Conservation (phyloP, 208 protist species). For the Blastocrithidia nonstop region DNA sequence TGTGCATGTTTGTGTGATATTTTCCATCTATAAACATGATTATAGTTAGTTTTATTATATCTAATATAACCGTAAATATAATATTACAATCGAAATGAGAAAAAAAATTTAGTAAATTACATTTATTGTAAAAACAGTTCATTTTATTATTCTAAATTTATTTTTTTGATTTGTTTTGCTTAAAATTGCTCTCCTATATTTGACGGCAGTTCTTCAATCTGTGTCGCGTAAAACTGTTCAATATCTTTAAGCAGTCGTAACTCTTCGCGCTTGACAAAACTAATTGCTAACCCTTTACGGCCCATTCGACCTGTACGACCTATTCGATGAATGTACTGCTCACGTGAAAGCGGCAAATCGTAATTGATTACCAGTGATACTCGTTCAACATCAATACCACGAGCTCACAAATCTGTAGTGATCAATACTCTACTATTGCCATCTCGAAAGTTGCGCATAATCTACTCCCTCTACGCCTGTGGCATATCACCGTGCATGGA, state of each 20-base stretch:
- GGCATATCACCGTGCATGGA: conserved; percentile 96
- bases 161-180: not conserved
- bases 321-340: conserved; percentile 92
- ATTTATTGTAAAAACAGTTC: too few relatives aligned
- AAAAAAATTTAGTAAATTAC: too few relatives aligned
- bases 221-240: conserved; percentile 94
- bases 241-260: conserved; percentile 87
- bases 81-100: too few relatives aligned
- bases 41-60: too few relatives aligned
- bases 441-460: conserved; percentile 96
- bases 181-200: conserved; percentile 63
- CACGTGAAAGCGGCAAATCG: conserved; percentile 89
- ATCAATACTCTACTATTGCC: conserved; percentile 97
- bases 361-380: conserved; percentile 98
- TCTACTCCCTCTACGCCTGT: conserved; percentile 95
- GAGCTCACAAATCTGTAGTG: conserved; percentile 95
- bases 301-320: conserved; percentile 95
- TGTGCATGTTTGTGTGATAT: too few relatives aligned
- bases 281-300: conserved; percentile 97
- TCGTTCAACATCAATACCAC: conserved; percentile 94
- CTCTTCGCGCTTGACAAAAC: conserved; percentile 94
- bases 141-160: too few relatives aligned
- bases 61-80: too few relatives aligned
- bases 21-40: too few relatives aligned
- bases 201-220: conserved; percentile 92